Evolutionary conservation across 306 rosid species (phyloP), one percentile per base, ranked within the genome.

Genomic region (Castanea mollissima): DNA sequence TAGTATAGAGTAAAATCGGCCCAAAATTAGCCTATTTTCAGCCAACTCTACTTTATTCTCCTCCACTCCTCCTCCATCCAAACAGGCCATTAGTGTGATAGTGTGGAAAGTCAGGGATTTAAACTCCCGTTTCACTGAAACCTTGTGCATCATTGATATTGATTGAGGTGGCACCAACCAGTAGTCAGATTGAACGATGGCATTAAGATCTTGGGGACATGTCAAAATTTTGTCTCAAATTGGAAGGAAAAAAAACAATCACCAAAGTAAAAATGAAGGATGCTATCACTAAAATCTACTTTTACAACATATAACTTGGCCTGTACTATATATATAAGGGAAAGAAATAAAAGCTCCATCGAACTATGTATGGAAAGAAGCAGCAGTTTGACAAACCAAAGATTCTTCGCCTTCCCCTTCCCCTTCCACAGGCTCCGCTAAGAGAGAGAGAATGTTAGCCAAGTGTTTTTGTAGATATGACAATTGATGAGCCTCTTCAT

Each of bases 401-500:
- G 93, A 86, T 74, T 94, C 96, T 77, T 91, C 93, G 14, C 86
- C 94, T 79, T 91, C 93, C 6, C 86, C 94, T 79, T 92, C 93
- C 73, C 89, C 97, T 76, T 90, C 96, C 64, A 86, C 91, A 5
- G 93, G 91, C 81, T 94, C 98, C 14, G 91, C 92, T 83, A 92
- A 83, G 73, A 94, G 94, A 71, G 97, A 89, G 74, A 94, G 76
- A 78, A 94, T 85, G 85, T 89, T 94, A 64, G 82, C 90, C 87
- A 94, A 55, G 81, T 94, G 98, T 84, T 94, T 94, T 84, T 89
- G 94, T 68, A 94, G 85, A 87, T 94, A 94, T 5, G 94, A 94
- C 58, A 94, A 85, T 77, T 92, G 97, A 84, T 94, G 97, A 21
- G 94, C 93, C 88, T 94, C 98, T 86, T 94, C 97, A 81, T 94